Base-by-base conservation (phyloP, 1,139 yeast species). In the Kazachstania sp. region DNA sequence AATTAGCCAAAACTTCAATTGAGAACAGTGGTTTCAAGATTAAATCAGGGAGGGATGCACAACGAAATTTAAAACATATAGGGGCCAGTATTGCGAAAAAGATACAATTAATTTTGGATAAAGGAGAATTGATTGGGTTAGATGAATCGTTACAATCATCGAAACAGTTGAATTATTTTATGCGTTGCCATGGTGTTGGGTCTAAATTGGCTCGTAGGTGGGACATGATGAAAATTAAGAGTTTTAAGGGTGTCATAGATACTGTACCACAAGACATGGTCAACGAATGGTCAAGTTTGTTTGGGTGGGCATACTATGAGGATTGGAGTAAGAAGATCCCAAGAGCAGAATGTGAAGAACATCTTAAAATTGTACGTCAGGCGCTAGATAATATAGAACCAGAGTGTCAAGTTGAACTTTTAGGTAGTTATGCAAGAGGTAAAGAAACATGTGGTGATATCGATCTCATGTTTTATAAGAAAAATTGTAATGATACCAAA, bases 351-450 rank as follows among this genome's bases (percentile, higher is more conserved):
- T 78, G 75, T 13, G 59, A 62, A 1, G 46, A 57, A 37, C 83
- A 79, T 59, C 67, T 59, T 42, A 62, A 66, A 11, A 57, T 62
- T 15, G 68, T 80, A 5, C 52, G 56, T n/a, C 45, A 56, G 2
- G 61, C 65, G 20, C 60, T 71, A 12, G 45, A 53, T 6, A 50
- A 56, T 13, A 54, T 78, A n/a, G 79, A 76, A 48, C 61, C 71
- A 0, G 52, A 55, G 0, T 63, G 71, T 20, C 60, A 65, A 38
- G 61, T 71, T 6, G 66, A 69, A 19, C 64, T 75, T 35, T 75
- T 75, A 71, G 86, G 86, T 1, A 77, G 83, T 28, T 81, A 73
- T 56, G 65, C 77, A 34, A 69, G 86, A 23, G 83, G 80, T 1
- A 60, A 67, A 11, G 49, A 55, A 1, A 60, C 56, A 4, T 75